Evolutionary conservation across 768 basidiomycete species (phyloP), one percentile per base, ranked within the genome.

Genomic region (Pleurotus citrinopileatus): DNA sequence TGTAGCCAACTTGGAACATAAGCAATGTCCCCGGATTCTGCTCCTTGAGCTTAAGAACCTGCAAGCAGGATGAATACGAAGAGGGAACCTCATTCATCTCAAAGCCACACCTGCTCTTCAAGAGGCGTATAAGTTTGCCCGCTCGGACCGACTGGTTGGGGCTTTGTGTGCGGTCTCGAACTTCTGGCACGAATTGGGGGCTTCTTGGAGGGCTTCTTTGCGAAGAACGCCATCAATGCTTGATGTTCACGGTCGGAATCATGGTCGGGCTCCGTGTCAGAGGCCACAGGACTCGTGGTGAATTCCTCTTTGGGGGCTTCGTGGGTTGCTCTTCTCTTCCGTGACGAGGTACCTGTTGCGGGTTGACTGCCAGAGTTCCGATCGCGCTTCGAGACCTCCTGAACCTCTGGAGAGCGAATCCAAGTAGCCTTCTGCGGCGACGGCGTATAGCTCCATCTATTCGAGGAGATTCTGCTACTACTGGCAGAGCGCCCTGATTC

Each of bases 1-100:
- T 94, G 67, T 94, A 94, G 3, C 92, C 92, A 25, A 87, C 83
- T 65, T 93, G 87, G 20, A 94, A 73, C 78, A 94, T 83, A 10
- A 94, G 73, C 29, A 94, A 58, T 3, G 82, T 82, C 9, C 78
- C 87, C 1, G 79, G 76, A 65, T 91, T 75, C 17, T 84, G 79
- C 52, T 73, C 71, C 68, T 91, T 89, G 10, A 93, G 69, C 52
- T 78, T 65, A 22, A 76, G 61, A 26, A 86, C 74, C 83, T 85
- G 44, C 13, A 48, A n/a, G 28, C 27, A 47, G 10, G 22, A 34
- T 46, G n/a, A 29, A 15, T 19, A 43, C 19, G 44, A 26, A 27
- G 53, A 8, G 25, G 22, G 13, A 34, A 27, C 36, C 43, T 13
- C 13, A 19, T 45, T 42, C 38, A 32, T 10, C 28, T 46, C 12